Evolutionary conservation across 2,329 filamentous ascomycete species (phyloP), one percentile per base, ranked within the genome.

Genomic region (Ceratocystis eucalypticola): DNA sequence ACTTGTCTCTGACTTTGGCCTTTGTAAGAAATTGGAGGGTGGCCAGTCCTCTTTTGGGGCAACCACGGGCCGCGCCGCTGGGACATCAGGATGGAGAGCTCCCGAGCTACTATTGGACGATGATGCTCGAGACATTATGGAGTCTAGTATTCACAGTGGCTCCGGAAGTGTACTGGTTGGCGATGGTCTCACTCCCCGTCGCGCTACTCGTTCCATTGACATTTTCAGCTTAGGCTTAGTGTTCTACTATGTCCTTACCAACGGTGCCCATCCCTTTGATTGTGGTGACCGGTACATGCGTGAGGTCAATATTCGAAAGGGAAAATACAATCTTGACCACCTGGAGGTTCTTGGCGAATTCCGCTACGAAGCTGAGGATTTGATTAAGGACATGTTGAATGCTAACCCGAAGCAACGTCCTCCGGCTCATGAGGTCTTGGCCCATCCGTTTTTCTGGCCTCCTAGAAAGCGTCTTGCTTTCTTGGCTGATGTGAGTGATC

Each of bases 231-330:
- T 99, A 45, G 94, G 94, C 1, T 88, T 96, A 65, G 91, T 99
- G n/a, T 99, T 96, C 79, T 97, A 92, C 77, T 99, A 96, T 74
- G 92, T 97, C n/a, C 81, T 99, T 68, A 96, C 93, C 1, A 89
- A 91, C 69, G 94, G 94, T 17, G 84, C 83, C 1, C 94, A 99
- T 74, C 94, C 94, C 0, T 99, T 95, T 72, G 93, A 96, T 73
- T 92, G 91, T 69, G 92, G 94, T 66, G 91, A 94, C 73, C 86
- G 91, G 62, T 97, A 94, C 79, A 95, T 96, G 84, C 86, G 94
- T 64, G 94, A 99, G 76, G 89, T 95, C 71, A 97, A 99, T 75
- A 97, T 99, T 72, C 91, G 96, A 72, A 95, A 96, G 74, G 89
- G 90, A 70, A 86, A 88, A 67, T 88, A 87, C 74, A 87, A 87